These are phyloP conservation scores for Acrocalymma vagum DNA, from an alignment of 2,329 filamentous ascomycete species.

Conservation along the genomic window DNA sequence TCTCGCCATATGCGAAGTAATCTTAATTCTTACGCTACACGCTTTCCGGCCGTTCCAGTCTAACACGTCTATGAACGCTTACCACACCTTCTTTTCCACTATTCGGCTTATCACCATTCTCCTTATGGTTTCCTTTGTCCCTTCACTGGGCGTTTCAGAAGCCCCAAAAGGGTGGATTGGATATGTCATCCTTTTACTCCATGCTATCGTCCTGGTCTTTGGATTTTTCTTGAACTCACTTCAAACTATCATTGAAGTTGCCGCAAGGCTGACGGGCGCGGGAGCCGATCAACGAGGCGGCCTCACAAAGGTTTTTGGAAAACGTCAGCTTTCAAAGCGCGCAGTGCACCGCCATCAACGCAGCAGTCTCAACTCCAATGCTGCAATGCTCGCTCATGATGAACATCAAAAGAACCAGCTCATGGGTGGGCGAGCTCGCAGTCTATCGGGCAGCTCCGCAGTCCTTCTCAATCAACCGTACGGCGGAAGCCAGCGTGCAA, in stretches of 20 bases:
- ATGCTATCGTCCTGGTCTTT: constrained; percentile 84
- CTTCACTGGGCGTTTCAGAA: constrained; percentile 80
- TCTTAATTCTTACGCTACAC: constrained; percentile 84
- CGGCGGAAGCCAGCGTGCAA: constrained; percentile 54
- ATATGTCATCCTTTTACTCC: constrained; percentile 87
- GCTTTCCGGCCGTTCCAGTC: constrained; percentile 90
- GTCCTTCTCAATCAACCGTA: constrained; percentile 64
- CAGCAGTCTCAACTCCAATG: constrained; percentile 82
- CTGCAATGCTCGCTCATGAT: constrained; percentile 78
- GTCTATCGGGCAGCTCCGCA: constrained; percentile 69
- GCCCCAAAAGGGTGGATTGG: constrained; percentile 92
- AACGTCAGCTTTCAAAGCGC: constrained; percentile 84
- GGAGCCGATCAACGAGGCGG: constrained; percentile 82
- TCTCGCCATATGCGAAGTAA: constrained; percentile 92
- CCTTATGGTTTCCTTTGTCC: constrained; percentile 74
- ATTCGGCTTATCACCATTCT: constrained; percentile 74
- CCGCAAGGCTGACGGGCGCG: constrained; percentile 81
- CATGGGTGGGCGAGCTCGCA: constrained; percentile 63
- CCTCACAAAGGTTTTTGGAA: constrained; percentile 85
- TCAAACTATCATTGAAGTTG: constrained; percentile 89
- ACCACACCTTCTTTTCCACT: constrained; percentile 84
- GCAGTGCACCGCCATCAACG: constrained; percentile 72
- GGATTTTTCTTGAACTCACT: constrained; percentile 93
- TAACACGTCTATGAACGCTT: constrained; percentile 96
- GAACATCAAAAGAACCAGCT: constrained; percentile 69